These are phyloP conservation scores for Penicillium sp. DNA, from an alignment of 2,329 filamentous ascomycete genomes.

Conservation along the genomic window DNA sequence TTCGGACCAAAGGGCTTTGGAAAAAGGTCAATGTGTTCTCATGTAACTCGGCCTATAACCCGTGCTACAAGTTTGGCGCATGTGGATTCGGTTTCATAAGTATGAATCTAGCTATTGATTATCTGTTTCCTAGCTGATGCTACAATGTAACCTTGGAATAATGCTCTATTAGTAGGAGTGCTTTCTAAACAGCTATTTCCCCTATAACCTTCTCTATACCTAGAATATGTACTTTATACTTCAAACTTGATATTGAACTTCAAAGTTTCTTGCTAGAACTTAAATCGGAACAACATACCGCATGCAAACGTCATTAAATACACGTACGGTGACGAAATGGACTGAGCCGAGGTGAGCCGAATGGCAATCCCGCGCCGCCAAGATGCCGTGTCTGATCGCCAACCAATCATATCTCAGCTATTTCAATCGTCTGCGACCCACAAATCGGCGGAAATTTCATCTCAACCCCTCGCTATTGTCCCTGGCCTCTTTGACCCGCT, in stretches of 20 bases:
- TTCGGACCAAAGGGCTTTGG: conserved; percentile 17
- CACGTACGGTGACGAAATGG: conserved; percentile 28
- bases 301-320: conserved; percentile 27
- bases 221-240: not conserved
- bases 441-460: conserved; percentile 32
- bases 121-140: not conserved
- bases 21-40: not conserved
- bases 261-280: too few species aligned
- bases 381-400: conserved; percentile 10
- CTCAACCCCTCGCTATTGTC: conserved; percentile 14
- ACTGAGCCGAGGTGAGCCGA: conserved; percentile 39
- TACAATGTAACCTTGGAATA: not conserved
- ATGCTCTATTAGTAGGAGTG: not conserved
- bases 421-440: conserved; percentile 26
- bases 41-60: conserved; percentile 13
- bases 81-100: conserved; percentile 4
- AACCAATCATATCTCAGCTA: conserved; percentile 29
- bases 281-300: conserved; percentile 2
- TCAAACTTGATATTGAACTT: too few species aligned
- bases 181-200: not conserved
- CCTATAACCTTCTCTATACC: not conserved
- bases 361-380: conserved; percentile 24
- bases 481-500: conserved; percentile 25
- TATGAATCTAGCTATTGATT: not conserved
- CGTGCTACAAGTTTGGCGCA: conserved; percentile 8